These are phyloP conservation scores for Ophiostoma himal-ulmi DNA, from an alignment of 2,329 filamentous ascomycete species.

Conservation along the genomic window DNA sequence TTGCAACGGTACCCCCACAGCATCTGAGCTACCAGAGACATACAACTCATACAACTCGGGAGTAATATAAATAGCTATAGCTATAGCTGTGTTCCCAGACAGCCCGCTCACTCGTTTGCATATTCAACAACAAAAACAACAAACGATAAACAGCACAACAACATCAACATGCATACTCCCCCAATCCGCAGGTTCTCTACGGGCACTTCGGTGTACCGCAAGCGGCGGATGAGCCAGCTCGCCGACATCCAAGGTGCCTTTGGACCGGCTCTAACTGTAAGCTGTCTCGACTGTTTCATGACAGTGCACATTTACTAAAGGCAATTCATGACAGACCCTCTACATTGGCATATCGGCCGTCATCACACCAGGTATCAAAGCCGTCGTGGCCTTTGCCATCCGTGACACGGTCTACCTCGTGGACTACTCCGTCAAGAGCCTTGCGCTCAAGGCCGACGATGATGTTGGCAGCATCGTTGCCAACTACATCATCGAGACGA, in stretches of 20 bases:
- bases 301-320: background rate
- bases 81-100: too few species aligned
- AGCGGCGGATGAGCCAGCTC: constrained; percentile 43
- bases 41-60: too few species aligned
- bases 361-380: constrained; percentile 44
- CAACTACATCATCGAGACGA: constrained; percentile 52
- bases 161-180: constrained; percentile 18
- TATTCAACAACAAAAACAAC: background rate
- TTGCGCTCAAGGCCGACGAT: constrained; percentile 41
- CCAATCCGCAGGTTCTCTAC: constrained; percentile 39
- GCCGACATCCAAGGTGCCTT: constrained; percentile 41
- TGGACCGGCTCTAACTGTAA: constrained; percentile 41
- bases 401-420: constrained; percentile 70
- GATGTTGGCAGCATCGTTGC: constrained; percentile 46
- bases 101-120: background rate
- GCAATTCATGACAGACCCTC: constrained; percentile 41
- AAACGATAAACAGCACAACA: background rate
- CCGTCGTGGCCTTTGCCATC: constrained; percentile 60
- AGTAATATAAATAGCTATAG: too few species aligned
- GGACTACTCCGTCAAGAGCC: constrained; percentile 62
- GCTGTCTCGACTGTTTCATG: constrained; percentile 18
- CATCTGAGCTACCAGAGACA: too few species aligned
- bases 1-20: background rate
- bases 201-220: constrained; percentile 42
- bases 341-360: constrained; percentile 58